Evolutionary conservation across 768 basidiomycete genomes (phyloP), one percentile per base, ranked within the genome.

Genomic region (Mycena sanguinolenta): DNA sequence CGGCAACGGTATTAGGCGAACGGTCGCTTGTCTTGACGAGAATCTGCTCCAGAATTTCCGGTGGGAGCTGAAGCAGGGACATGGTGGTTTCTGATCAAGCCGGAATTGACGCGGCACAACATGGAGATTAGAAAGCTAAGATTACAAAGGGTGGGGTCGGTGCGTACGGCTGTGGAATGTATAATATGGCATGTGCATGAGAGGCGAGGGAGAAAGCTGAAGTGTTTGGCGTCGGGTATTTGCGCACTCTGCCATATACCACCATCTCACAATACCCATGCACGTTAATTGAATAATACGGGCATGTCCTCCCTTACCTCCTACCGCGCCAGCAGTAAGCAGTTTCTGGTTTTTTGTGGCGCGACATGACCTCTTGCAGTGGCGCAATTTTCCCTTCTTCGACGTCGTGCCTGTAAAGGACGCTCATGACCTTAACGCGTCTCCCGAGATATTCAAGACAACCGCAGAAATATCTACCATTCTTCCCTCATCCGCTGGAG

Each of bases 361-460:
- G 27, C 44, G 17, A 13, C 54, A 53, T 65, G 52, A 58, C 42
- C 27, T 1, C 9, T 36, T 39, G 36, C 65, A 97, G 94, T 95
- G 93, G 90, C 88, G 93, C 58, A 94, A 96, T 77, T 97, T 97
- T 83, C 85, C 90, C 4, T 98, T 98, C 89, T 98, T 98, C 77
- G 91, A 96, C 72, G 84, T 87, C 16, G 86, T 89, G 5, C 87
- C 90, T 14, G 90, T 96, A 71, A 95, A 91, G 78, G 95, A 95
- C 75, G 83, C 86, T 3, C 90, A 96, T 75, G 93, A 97, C 77
- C 83, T 94, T 17, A 87, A 89, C 2, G 89, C 87, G 66, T 80
- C 91, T 0, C 95, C 95, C 0, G 91, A 94, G 63, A 86, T 95
- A 27, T 90, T 97, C 86, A 91, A 91, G 87, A 85, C 84, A 65